These are phyloP conservation scores for Juncus effusus DNA, from an alignment of 176 grass and related monocot species.

Conservation along the genomic window DNA sequence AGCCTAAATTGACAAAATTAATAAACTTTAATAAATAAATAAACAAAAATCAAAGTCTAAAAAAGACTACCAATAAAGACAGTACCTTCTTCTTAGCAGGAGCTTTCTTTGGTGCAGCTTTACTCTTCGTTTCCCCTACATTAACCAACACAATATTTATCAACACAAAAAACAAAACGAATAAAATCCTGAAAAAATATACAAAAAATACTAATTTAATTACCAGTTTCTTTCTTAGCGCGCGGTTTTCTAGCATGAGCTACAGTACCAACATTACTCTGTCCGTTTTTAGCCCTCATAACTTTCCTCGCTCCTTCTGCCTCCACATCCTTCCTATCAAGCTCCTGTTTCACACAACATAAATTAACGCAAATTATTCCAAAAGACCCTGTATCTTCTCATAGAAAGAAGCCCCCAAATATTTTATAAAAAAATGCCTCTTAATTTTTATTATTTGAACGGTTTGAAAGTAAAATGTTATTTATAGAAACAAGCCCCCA, in stretches of 20 bases:
- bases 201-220: conserved; percentile 6
- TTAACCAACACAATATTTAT: conserved; percentile 12
- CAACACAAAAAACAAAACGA: not conserved
- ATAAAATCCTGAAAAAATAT: not conserved
- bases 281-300: conserved; percentile 21
- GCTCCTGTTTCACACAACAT: conserved; percentile 31
- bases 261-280: not conserved
- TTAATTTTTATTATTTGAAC: no score
- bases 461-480: no score
- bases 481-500: no score
- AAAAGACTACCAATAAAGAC: not conserved
- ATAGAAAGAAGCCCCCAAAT: no score
- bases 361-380: no score
- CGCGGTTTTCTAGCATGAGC: conserved; percentile 31
- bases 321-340: conserved; percentile 32
- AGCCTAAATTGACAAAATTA: conserved; percentile 27
- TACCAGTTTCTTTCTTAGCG: conserved; percentile 42
- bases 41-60: not conserved
- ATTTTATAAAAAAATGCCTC: no score
- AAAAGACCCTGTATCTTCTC: no score
- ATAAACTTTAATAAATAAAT: not conserved
- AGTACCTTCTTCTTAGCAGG: conserved; percentile 48
- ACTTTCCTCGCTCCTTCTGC: conserved; percentile 21
- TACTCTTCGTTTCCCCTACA: conserved; percentile 1
- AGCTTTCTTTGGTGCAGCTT: conserved; percentile 40